These are phyloP conservation scores for Castanea mollissima DNA, from an alignment of 306 rosid genomes.

Conservation along the genomic window DNA sequence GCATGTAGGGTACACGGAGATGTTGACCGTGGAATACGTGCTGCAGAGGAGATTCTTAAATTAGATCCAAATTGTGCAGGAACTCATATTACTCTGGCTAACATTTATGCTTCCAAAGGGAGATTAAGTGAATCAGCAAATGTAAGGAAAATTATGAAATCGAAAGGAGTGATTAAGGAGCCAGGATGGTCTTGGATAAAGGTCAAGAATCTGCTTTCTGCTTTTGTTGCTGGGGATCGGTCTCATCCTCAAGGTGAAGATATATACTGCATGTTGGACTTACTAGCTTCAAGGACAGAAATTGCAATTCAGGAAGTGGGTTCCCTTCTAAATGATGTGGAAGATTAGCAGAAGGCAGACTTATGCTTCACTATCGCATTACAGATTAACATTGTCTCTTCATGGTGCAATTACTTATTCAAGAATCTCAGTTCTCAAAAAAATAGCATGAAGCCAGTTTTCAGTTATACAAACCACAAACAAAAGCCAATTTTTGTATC, in stretches of 20 bases:
- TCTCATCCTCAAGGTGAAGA: conserved; percentile 56
- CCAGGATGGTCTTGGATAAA: conserved; percentile 86
- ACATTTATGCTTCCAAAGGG: conserved; percentile 66
- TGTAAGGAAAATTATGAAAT: conserved; percentile 64
- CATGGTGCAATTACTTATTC: neutral
- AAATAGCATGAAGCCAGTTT: neutral
- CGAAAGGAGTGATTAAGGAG: conserved; percentile 75
- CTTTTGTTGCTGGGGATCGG: conserved; percentile 61
- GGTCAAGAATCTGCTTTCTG: conserved; percentile 46
- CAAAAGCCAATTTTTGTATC: neutral
- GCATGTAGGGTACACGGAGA: conserved; percentile 67
- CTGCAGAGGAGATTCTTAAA: conserved; percentile 62
- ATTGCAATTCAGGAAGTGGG: conserved; percentile 28
- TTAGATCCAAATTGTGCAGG: conserved; percentile 65
- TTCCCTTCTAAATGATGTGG: conserved; percentile 29
- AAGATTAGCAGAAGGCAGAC: conserved; percentile 30
- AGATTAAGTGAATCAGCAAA: conserved; percentile 70
- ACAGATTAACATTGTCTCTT: neutral
- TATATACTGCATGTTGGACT: conserved; percentile 48
- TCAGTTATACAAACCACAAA: neutral
- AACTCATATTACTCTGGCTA: conserved; percentile 70
- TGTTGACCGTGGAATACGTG: conserved; percentile 54
- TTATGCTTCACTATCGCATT: conserved; percentile 8
- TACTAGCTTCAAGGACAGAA: conserved; percentile 39
- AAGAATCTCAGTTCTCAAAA: neutral